Base-by-base conservation (phyloP, 805 yeast species). In the Tetrapisispora arboricola region DNA sequence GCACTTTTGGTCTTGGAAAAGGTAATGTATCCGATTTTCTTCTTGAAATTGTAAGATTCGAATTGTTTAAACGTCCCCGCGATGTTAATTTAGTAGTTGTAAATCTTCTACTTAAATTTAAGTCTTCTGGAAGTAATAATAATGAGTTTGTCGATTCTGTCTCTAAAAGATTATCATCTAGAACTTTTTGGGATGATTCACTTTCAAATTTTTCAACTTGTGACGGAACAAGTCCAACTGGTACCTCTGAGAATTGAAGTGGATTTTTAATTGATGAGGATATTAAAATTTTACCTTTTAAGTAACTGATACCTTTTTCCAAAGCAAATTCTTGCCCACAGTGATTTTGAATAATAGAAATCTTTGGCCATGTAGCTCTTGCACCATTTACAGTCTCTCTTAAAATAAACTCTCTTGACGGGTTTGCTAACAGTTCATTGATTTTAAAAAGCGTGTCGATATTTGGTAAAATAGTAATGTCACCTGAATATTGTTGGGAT, bases 301-400 rank as follows among this genome's bases (percentile, higher is more conserved):
- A 58, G 8, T 61, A 55, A n/a, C 79, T 69, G 8, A 92, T 86
- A 8, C 92, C 82, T 44, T 72, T 73, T 59, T 90, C 97, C 31
- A 90, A 65, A 0, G 87, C 82, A 59, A 90, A 80, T 55, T 90
- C 98, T 25, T 87, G 76, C 0, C 92, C 79, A 61, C 96, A 87
- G 55, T 86, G 95, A 58, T 92, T 90, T 49, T 80, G 73, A 36
- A 90, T 85, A 33, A 88, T 71, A 2, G 95, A 76, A 4, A 92
- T 61, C 54, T 85, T 84, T 0, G 96, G 95, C 96, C 97, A 90
- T 0, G 96, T 80, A 0, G 96, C 90, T 43, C 84, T 67, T 1
- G 95, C 92, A 1, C 97, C 98, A 46, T 94, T 71, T 30, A 78
- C 69, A 2, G 81, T 73, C 44, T 53, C 61, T 7, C 80, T 81